Evolutionary conservation across 2,329 filamentous ascomycete genomes (phyloP), one percentile per base, ranked within the genome.

Genomic region (Alternaria viburni): DNA sequence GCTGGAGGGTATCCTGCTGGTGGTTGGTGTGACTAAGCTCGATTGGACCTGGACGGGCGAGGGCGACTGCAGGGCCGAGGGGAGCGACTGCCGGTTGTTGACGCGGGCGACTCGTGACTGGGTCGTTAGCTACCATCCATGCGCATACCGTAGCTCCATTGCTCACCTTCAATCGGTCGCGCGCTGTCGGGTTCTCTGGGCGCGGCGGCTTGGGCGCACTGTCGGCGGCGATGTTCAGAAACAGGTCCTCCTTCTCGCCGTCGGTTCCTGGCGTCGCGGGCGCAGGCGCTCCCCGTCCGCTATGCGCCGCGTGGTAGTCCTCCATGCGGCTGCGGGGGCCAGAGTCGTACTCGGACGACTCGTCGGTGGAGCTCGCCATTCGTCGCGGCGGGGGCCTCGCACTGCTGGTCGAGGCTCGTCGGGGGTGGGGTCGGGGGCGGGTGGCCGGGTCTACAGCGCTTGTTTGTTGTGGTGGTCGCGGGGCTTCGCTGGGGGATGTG

Each of bases 181-280:
- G 74, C 32, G 71, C 62, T n/a, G 69, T 58, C 25, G 69, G 62
- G 43, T 79, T 78, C 8, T 68, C 64, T 17, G 67, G 63, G 25
- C 70, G 67, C 56, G 69, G 74, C 19, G 56, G 60, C 36, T 64
- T 71, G 17, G 75, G 71, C 26, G 75, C 73, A 51, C 57, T 76
- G 65, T 81, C 79, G 51, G 77, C 77, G 50, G 81, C 81, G 59
- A 82, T 78, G 63, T 82, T 77, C 51, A 82, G 67, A 63, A 83
- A 83, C 26, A 83, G 71, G 65, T 83, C 81, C 66, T 82, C 81
- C 32, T 72, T 70, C 47, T 75, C 74, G 52, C 67, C 71, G n/a
- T 74, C 68, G 13, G 67, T 62, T 47, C 66, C 67, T 41, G 70
- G 68, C 15, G 61, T 67, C 43, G 64, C 66, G 13, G 57, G 57